Conservation (phyloP, 129 eudicot species). For the Tanacetum coccineum region DNA sequence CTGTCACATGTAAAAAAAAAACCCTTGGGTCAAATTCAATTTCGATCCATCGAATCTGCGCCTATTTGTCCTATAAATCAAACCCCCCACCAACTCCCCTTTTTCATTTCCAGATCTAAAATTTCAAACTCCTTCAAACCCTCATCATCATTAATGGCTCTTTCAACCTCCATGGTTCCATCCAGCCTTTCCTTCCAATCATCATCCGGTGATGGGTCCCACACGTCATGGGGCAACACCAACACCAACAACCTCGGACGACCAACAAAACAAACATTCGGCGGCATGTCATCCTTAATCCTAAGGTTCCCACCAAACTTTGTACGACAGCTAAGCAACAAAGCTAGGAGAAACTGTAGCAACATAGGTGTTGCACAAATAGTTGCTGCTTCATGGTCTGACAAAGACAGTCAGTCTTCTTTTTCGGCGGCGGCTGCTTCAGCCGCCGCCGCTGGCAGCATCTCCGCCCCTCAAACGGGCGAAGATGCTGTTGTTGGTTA, state of each 20-base stretch:
- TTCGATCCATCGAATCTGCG: constrained; percentile 10
- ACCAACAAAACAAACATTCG: constrained; percentile 19
- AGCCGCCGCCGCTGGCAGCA: constrained; percentile 39
- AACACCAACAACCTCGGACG: neutral
- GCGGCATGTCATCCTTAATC: constrained; percentile 65
- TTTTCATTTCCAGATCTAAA: constrained; percentile 1
- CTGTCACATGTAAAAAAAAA: no score
- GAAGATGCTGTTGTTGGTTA: constrained; percentile 22
- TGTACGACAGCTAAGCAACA: constrained; percentile 82
- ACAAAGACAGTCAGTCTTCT: constrained; percentile 42
- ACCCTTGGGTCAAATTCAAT: no score
- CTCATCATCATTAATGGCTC: constrained; percentile 64
- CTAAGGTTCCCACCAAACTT: constrained; percentile 80
- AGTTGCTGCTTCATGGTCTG: constrained; percentile 95
- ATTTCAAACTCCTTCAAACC: no score
- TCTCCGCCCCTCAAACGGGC: constrained; percentile 35
- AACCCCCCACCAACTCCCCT: constrained; percentile 11
- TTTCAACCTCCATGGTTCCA: constrained; percentile 32
- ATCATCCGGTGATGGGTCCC: constrained; percentile 46
- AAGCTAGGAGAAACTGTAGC: constrained; percentile 93
- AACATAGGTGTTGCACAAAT: constrained; percentile 94
- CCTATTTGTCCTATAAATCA: constrained; percentile 19
- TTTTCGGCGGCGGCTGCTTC: constrained; percentile 64
- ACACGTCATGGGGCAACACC: neutral
- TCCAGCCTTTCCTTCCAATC: constrained; percentile 50